These are phyloP conservation scores for Carex kokanica DNA, from an alignment of 176 grass and related monocot genomes.

Conservation along the genomic window DNA sequence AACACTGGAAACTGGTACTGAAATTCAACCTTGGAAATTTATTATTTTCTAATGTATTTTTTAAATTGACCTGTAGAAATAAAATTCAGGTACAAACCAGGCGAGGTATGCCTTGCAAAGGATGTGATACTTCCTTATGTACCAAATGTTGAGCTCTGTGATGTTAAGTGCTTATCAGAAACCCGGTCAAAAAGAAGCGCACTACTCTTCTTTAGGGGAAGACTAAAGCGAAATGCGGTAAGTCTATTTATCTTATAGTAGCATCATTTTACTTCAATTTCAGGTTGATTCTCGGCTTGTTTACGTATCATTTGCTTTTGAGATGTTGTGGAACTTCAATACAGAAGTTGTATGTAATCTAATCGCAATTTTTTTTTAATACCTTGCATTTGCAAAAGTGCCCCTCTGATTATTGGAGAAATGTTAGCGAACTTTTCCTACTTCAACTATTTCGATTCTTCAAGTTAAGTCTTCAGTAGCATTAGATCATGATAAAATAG, in stretches of 20 bases:
- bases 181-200: constrained; percentile 62
- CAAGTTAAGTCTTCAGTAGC: not conserved
- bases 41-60: not conserved
- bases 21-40: constrained; percentile 10
- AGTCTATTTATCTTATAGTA: constrained; percentile 27
- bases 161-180: constrained; percentile 65
- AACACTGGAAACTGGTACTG: constrained; percentile 92
- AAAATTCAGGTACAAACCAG: constrained; percentile 89
- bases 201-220: constrained; percentile 90
- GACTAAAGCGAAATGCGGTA: constrained; percentile 92
- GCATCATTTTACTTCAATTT: constrained; percentile 12
- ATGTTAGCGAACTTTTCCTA: not conserved
- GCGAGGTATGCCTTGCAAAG: constrained; percentile 93
- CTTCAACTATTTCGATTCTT: not conserved
- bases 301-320: not conserved
- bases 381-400: not conserved
- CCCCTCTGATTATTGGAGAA: not conserved
- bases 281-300: not conserved
- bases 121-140: constrained; percentile 99
- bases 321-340: not conserved
- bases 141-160: constrained; percentile 81
- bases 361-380: not conserved
- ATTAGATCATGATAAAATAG: not conserved
- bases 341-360: not conserved
- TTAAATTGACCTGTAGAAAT: not conserved